Evolutionary conservation across 805 yeast species (phyloP), one percentile per base, ranked within the genome.

Genomic region (Wickerhamomyces pijperi): DNA sequence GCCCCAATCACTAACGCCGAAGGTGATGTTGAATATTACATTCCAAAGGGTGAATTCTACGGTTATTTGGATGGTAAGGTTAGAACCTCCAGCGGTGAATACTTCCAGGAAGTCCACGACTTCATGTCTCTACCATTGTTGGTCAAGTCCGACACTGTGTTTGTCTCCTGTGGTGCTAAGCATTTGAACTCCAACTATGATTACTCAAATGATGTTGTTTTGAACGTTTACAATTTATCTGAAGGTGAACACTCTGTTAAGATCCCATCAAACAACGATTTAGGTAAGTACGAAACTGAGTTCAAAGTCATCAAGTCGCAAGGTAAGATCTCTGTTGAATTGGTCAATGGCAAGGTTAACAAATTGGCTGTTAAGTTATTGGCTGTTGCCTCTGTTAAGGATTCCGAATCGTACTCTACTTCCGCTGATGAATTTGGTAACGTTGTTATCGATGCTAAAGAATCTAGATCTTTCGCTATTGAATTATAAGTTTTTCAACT

Each of bases 31-130:
- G 44, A 45, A 13, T 48, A 46, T 36, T 48, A 48, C 37, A 29
- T 46, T 16, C 52, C 52, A 39, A 40, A 41, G 37, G 52, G 52
- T 29, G 41, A 45, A 15, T 48, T 48, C 50, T 46, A 48, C 28
- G 52, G 52, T 15, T 48, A 46, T 36, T 31, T 48, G 39, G 52
- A 46, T 29, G 50, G 52, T 19, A 32, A 38, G 19, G 31, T 42
- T 19, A 48, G 52, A 42, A 40, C 41, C 13, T 46, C 50, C 13
- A 19, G 32, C 19, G 50, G 50, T 36, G 40, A 40, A 20, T 43
- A 45, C 31, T 37, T 45, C 35, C 40, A 44, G 11, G 52, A 48
- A 36, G 39, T 28, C 6, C 50, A 48, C 36, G 36, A 36, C 21
- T 48, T 48, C 43, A 39, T 37, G 40, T 40, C 49, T 4, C 32